These are phyloP conservation scores for Parachaetomium inaequale DNA, from an alignment of 495 filamentous ascomycete genomes.

Conservation along the genomic window DNA sequence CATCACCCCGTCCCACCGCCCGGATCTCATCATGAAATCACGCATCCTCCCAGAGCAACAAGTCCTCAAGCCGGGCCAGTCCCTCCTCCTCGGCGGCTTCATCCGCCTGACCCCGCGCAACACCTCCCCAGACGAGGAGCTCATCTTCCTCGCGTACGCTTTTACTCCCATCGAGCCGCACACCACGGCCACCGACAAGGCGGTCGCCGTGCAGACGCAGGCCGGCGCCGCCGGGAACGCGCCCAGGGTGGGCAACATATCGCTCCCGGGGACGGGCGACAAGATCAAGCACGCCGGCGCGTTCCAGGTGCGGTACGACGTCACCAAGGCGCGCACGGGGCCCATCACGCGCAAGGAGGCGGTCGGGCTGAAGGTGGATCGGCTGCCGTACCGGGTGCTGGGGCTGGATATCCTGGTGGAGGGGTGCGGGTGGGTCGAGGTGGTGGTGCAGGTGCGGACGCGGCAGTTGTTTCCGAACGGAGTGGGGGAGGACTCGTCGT, in stretches of 20 bases:
- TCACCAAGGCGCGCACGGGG: slow-evolving; percentile 67
- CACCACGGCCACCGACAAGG: slow-evolving; percentile 73
- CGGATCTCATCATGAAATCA: slow-evolving; percentile 69
- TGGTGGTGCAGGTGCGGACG: slow-evolving; percentile 73
- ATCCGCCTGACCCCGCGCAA: slow-evolving; percentile 78
- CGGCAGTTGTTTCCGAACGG: slow-evolving; percentile 32
- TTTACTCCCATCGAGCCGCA: slow-evolving; percentile 75
- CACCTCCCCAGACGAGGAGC: slow-evolving; percentile 35
- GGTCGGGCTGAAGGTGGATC: slow-evolving; percentile 51
- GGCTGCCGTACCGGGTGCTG: slow-evolving; percentile 73
- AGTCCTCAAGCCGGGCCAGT: slow-evolving; percentile 71
- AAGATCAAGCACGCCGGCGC: slow-evolving; percentile 65
- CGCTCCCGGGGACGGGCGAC: slow-evolving; percentile 52
- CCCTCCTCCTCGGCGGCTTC: slow-evolving; percentile 81
- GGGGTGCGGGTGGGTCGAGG: slow-evolving; percentile 88
- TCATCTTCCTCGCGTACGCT: slow-evolving; percentile 66
- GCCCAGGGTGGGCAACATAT: slow-evolving; percentile 57
- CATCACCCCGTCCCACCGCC: slow-evolving; percentile 60
- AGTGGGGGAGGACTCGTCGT: not conserved
- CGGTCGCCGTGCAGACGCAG: slow-evolving; percentile 60
- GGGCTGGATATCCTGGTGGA: slow-evolving; percentile 83
- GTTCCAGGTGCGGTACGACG: slow-evolving; percentile 72
- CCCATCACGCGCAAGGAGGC: slow-evolving; percentile 53
- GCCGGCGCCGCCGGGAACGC: slow-evolving; percentile 40
- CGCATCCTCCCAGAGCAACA: slow-evolving; percentile 64